Conservation (phyloP, 345 rosid genomes). For the Sisymbrium irio region DNA sequence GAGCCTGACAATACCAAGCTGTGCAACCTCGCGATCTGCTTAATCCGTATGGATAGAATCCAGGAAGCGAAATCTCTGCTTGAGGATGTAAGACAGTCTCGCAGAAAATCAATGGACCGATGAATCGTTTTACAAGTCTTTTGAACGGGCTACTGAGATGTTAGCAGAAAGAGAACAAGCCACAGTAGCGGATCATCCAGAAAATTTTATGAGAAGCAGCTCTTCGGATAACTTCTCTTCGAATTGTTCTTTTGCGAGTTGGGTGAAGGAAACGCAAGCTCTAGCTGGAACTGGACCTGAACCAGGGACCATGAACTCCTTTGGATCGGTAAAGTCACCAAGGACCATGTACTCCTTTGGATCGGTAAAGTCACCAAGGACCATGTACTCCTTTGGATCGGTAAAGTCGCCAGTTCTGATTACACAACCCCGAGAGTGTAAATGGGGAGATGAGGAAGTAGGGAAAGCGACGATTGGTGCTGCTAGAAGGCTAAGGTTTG, state of each 20-base stretch:
- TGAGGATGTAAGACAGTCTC: constrained; percentile 45
- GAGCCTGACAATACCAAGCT: constrained; percentile 69
- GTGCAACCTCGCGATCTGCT: constrained; percentile 72
- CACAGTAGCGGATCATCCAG: neutral
- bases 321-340: constrained; percentile 9
- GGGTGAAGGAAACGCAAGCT: neutral
- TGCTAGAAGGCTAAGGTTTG: constrained; percentile 31
- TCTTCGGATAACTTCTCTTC: constrained; percentile 25
- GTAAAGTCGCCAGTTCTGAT: constrained; percentile 22
- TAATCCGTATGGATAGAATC: constrained; percentile 65
- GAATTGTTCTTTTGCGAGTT: neutral
- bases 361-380: neutral
- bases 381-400: neutral
- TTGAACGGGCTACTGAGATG: constrained; percentile 51
- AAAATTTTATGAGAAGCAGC: neutral
- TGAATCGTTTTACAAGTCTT: constrained; percentile 52
- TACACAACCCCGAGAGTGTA: constrained; percentile 36
- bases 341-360: constrained; percentile 1
- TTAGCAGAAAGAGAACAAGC: constrained; percentile 42
- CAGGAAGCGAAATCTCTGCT: constrained; percentile 64
- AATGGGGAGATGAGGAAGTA: constrained; percentile 1
- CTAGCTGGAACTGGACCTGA: neutral
- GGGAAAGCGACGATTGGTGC: constrained; percentile 14
- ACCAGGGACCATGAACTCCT: neutral
- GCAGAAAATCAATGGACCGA: constrained; percentile 35